Conservation (phyloP, 306 rosid genomes). For the Vicia faba region DNA sequence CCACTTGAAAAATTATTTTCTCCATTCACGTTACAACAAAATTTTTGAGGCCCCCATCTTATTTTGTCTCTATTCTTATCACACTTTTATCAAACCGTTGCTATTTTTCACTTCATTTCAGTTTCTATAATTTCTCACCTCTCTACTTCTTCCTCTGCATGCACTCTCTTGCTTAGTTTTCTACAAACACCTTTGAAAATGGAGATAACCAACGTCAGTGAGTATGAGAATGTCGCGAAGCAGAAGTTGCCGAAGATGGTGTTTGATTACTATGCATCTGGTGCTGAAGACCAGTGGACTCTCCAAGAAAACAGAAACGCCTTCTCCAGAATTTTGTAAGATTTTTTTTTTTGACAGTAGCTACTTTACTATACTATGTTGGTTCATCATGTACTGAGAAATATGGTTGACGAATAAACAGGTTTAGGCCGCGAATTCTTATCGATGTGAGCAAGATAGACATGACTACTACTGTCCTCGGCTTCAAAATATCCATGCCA, state of each 20-base stretch:
- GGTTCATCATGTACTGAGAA: conserved; percentile 12
- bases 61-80: conserved; percentile 43
- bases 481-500: conserved; percentile 97
- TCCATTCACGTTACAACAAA: conserved; percentile 38
- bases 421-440: conserved; percentile 96
- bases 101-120: conserved; percentile 42
- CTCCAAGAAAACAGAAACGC: conserved; percentile 73
- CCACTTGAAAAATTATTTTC: conserved; percentile 46
- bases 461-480: conserved; percentile 79
- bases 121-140: conserved; percentile 39
- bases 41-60: conserved; percentile 40
- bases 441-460: conserved; percentile 96
- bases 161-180: conserved; percentile 49
- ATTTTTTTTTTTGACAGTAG: background rate
- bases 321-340: conserved; percentile 67
- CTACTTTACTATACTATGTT: background rate
- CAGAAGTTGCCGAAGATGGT: conserved; percentile 71
- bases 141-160: conserved; percentile 50
- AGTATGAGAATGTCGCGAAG: conserved; percentile 73
- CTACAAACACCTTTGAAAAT: conserved; percentile 39
- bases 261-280: conserved; percentile 77
- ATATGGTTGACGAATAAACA: conserved; percentile 37
- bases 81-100: conserved; percentile 41
- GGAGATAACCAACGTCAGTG: conserved; percentile 70
- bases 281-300: conserved; percentile 82